A percentile compares a stretch with the other conserved stretches of the same genome.
Evolutionary conservation across 1,284 basidiomycete species (phyloP).

Genomic region (Melampsora larici-populina): DNA sequence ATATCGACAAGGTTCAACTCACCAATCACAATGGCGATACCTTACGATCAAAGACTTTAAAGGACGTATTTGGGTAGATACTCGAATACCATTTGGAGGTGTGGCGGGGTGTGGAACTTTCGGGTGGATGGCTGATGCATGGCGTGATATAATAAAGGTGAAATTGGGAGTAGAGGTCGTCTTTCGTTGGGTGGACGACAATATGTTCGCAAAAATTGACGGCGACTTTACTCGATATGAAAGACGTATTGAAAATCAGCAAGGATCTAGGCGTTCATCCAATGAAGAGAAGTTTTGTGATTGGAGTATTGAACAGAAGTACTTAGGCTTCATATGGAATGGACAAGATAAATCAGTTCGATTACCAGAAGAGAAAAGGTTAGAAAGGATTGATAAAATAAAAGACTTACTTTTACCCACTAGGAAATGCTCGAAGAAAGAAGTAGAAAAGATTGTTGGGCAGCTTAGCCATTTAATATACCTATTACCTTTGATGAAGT

Average conservation of each 20-base stretch:
- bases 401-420: neutral
- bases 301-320: neutral
- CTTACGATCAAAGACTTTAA: too few species aligned
- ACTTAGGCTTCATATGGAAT: conserved; percentile 13
- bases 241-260: neutral
- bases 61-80: too few species aligned
- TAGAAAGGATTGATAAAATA: neutral
- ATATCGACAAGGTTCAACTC: neutral
- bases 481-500: neutral
- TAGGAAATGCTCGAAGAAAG: too few species aligned
- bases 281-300: neutral
- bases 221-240: neutral
- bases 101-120: too few species aligned
- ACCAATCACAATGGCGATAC: neutral
- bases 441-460: too few species aligned
- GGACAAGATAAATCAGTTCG: neutral
- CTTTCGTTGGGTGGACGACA: neutral
- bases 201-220: too few species aligned
- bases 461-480: neutral
- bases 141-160: too few species aligned
- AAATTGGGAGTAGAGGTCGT: too few species aligned
- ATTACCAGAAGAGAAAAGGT: neutral
- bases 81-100: too few species aligned
- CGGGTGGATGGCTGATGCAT: too few species aligned
- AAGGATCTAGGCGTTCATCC: neutral